Evolutionary conservation across 2,329 filamentous ascomycete genomes (phyloP), one percentile per base, ranked within the genome.

Genomic region (Xylaria sp.): DNA sequence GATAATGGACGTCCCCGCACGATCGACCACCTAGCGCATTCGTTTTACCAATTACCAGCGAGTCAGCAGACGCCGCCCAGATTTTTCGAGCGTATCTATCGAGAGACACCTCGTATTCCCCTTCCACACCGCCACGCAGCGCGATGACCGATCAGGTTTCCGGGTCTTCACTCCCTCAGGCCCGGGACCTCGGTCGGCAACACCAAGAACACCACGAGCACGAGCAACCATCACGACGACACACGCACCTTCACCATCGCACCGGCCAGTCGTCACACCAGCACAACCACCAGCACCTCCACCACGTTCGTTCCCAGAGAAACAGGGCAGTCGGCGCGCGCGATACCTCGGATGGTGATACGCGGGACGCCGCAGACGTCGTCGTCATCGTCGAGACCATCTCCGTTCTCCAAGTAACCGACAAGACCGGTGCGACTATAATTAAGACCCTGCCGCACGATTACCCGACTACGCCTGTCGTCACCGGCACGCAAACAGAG

Each of bases 351-450:
- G 48, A 48, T 44, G 67, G 64, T 52, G 55, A 56, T 64, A 56
- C 50, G 51, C 63, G 46, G 25, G 39, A 31, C 23, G 23, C 20
- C 13, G 70, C 76, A 57, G 77, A 79, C 25, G 67, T 76, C 59
- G 69, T 72, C 58, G 78, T 86, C 74, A 84, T 89, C 74, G 80
- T 88, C 63, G 82, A 87, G 77, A 89, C 87, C 73, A 79, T 89
- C 71, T 87, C 86, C 31, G 80, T 89, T 76, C 78, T 89, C 65
- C 83, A 88, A 72, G 75, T 86, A 69, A 82, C 88, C 70, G 85
- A 88, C 77, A 78, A 79, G 55, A 76, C 78, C 54, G 87, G 87
- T 69, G 81, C 80, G 34, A 80, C 83, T 58, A 75, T 87, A 55
- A 76, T 84, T 25, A 78, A 82, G 67, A 88, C 86, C 39, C 72